These are phyloP conservation scores for Penicillium sp. DNA, from an alignment of 2,329 filamentous ascomycete genomes.

Conservation along the genomic window DNA sequence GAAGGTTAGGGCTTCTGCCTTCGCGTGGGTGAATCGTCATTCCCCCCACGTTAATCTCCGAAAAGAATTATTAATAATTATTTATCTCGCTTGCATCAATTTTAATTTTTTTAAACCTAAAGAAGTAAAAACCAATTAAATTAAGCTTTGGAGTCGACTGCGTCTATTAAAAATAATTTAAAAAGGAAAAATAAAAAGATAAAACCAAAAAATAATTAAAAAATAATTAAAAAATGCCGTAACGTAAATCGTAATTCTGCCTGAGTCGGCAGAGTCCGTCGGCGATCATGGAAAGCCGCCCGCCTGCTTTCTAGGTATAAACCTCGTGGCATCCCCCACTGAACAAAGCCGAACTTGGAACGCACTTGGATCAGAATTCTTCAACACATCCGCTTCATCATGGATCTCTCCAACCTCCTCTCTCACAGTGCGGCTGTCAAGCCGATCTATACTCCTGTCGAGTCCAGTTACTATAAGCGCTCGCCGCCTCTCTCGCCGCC, in stretches of 20 bases:
- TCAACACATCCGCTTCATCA: conserved; percentile 16
- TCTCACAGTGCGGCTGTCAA: conserved; percentile 27
- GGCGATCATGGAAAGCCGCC: conserved; percentile 21
- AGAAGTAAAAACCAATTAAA: conserved; percentile 16
- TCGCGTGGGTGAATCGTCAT: conserved; percentile 21
- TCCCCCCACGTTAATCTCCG: conserved; percentile 20
- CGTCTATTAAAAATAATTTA: conserved; percentile 13
- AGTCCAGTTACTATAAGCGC: conserved; percentile 28
- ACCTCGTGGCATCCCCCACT: conserved; percentile 20
- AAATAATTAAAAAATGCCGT: conserved; percentile 4
- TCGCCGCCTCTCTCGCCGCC: conserved; percentile 40
- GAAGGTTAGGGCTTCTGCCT: conserved; percentile 1
- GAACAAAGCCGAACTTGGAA: conserved; percentile 3
- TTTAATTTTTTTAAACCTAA: neutral
- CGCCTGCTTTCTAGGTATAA: conserved; percentile 18
- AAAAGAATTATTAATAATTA: conserved; percentile 3
- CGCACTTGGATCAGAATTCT: conserved; percentile 2
- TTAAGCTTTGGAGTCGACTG: conserved; percentile 27
- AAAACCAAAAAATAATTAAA: neutral
- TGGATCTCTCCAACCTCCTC: conserved; percentile 38
- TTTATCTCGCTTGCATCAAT: neutral
- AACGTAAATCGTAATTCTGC: conserved; percentile 13
- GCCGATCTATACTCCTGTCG: conserved; percentile 15
- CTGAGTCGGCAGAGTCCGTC: conserved; percentile 17
- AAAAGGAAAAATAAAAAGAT: neutral